A percentile compares a stretch with the other conserved stretches of the same genome.
These are phyloP conservation scores for Euphorbia peplus DNA, from an alignment of 345 rosid species.

Conservation along the genomic window DNA sequence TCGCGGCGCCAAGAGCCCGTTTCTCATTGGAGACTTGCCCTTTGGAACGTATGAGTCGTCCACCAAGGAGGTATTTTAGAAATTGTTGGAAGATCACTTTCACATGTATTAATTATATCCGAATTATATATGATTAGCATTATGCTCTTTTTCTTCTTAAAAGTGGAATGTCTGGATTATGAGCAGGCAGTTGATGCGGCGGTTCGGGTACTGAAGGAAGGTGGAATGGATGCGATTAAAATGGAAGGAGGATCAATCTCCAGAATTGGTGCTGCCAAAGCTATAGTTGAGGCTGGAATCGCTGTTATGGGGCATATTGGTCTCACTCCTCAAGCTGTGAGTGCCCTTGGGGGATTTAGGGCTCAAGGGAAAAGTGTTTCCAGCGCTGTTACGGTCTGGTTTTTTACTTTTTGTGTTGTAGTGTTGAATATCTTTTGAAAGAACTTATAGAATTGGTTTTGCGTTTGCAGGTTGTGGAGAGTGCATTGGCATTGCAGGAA, in stretches of 20 bases:
- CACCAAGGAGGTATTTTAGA: constrained; percentile 44
- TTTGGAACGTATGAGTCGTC: constrained; percentile 86
- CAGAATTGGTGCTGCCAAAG: constrained; percentile 74
- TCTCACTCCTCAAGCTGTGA: constrained; percentile 91
- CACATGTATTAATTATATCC: background rate
- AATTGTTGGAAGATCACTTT: background rate
- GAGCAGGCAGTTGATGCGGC: constrained; percentile 88
- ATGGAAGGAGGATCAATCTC: constrained; percentile 84
- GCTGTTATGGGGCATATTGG: constrained; percentile 98
- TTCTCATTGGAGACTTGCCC: constrained; percentile 92
- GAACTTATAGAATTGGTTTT: constrained; percentile 5
- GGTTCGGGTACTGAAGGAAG: constrained; percentile 73
- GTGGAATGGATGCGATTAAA: constrained; percentile 94
- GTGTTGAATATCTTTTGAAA: background rate
- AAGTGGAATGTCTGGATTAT: constrained; percentile 26
- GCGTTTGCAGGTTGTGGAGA: constrained; percentile 72
- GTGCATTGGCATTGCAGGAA: constrained; percentile 88
- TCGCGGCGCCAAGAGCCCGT: constrained; percentile 72
- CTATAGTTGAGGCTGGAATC: constrained; percentile 89
- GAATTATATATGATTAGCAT: too few relatives aligned
- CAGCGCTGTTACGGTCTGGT: constrained; percentile 74
- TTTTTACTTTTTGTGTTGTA: background rate
- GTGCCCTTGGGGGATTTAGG: constrained; percentile 94
- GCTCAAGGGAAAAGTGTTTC: constrained; percentile 80
- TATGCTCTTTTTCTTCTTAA: background rate